phyloP scores from a whole-genome alignment of 1,139 yeast species.

The Lodderomyces elongisporus region DNA sequence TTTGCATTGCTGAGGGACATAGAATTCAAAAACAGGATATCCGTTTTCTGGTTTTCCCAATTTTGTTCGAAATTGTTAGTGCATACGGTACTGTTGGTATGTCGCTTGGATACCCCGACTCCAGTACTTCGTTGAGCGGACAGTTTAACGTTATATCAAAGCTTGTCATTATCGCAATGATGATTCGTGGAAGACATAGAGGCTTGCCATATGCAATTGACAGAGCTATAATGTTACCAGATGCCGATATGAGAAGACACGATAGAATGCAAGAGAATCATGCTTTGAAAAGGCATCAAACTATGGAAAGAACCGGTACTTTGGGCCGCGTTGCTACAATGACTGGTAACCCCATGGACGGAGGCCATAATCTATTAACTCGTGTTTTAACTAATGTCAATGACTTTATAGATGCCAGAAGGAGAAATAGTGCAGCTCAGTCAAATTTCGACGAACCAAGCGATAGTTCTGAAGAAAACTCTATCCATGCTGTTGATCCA shows the following conservation, averaged over 20 bases:
- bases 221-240: constrained; percentile 87
- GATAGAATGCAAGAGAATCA: constrained; percentile 66
- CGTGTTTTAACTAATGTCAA: constrained; percentile 13
- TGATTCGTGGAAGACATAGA: constrained; percentile 94
- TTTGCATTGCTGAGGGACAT: constrained; percentile 79
- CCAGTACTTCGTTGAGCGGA: constrained; percentile 65
- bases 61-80: constrained; percentile 83
- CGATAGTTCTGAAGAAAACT: background rate
- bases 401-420: constrained; percentile 7
- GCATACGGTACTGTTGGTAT: constrained; percentile 97
- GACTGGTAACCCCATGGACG: constrained; percentile 13
- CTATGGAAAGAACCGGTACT: constrained; percentile 24
- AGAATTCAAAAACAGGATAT: constrained; percentile 44
- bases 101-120: constrained; percentile 73
- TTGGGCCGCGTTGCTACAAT: constrained; percentile 12
- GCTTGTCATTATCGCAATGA: constrained; percentile 78
- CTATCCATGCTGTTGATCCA: constrained; percentile 8
- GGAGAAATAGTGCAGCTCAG: background rate
- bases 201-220: constrained; percentile 93
- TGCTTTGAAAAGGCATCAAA: constrained; percentile 35
- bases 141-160: constrained; percentile 73
- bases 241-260: constrained; percentile 59
- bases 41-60: constrained; percentile 62
- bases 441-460: background rate
- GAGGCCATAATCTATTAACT: constrained; percentile 12